Conservation (phyloP, 164 flowering plant genomes). For the Platanus orientalis region DNA sequence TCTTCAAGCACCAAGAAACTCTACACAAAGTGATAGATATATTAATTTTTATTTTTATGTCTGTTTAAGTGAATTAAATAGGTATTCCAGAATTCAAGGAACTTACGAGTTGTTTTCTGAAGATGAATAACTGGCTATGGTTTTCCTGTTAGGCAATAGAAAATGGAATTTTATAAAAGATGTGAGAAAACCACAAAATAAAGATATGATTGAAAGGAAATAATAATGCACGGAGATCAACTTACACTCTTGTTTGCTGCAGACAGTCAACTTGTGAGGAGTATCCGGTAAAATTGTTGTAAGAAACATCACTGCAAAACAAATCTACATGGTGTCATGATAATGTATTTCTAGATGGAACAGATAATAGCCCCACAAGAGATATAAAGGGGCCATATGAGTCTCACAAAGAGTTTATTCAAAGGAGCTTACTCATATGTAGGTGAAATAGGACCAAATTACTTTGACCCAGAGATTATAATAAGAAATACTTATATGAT, state of each 20-base stretch:
- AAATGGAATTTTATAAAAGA: background rate
- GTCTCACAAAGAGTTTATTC: background rate
- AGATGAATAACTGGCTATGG: conserved; percentile 4
- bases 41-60: background rate
- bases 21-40: conserved; percentile 20
- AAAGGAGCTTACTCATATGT: background rate
- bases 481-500: background rate
- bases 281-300: conserved; percentile 12
- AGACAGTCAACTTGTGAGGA: background rate
- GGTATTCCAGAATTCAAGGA: background rate
- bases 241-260: conserved; percentile 2
- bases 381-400: background rate
- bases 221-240: background rate
- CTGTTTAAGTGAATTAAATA: background rate
- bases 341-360: background rate
- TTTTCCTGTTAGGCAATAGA: conserved; percentile 10
- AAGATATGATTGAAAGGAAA: background rate
- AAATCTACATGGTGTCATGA: background rate
- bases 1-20: conserved; percentile 53
- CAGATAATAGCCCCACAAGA: background rate
- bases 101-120: conserved; percentile 6
- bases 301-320: conserved; percentile 23
- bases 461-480: background rate
- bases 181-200: background rate
- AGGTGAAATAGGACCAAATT: background rate